Percentiles rank a stretch among this genome's conserved stretches.
These are phyloP conservation scores for Clarireedia homoeocarpa DNA, from an alignment of 2,329 filamentous ascomycete genomes.

Conservation along the genomic window DNA sequence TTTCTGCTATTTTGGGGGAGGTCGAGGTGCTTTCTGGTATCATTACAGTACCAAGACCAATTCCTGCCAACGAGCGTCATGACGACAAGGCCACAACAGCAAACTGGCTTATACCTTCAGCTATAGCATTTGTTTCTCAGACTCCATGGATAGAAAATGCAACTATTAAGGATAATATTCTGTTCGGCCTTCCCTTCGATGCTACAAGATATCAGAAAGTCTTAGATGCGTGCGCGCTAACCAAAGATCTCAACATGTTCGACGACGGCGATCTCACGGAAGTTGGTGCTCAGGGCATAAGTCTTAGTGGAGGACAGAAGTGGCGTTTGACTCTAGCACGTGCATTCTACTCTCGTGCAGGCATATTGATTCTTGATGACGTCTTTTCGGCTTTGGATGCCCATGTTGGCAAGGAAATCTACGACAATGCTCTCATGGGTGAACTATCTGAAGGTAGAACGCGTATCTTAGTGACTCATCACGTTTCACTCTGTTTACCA, in stretches of 20 bases:
- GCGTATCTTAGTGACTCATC: conserved; percentile 70
- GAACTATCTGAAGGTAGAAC: conserved; percentile 61
- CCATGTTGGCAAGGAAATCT: conserved; percentile 70
- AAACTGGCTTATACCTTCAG: conserved; percentile 59
- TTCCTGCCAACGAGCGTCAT: conserved; percentile 44
- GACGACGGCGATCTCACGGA: conserved; percentile 69
- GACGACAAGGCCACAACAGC: conserved; percentile 49
- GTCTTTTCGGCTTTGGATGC: conserved; percentile 73
- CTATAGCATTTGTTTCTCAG: conserved; percentile 67
- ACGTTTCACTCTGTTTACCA: conserved; percentile 61
- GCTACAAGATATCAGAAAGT: conserved; percentile 60
- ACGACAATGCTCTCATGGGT: conserved; percentile 65
- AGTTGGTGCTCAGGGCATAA: conserved; percentile 75
- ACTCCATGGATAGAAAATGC: conserved; percentile 81
- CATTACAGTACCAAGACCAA: conserved; percentile 45
- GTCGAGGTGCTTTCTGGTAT: conserved; percentile 57
- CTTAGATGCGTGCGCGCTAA: conserved; percentile 60
- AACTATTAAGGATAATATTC: conserved; percentile 66
- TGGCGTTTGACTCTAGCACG: conserved; percentile 73
- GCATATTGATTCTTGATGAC: conserved; percentile 70
- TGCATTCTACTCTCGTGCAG: conserved; percentile 68
- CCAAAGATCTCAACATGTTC: conserved; percentile 67
- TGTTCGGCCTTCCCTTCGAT: conserved; percentile 65
- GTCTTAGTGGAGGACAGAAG: conserved; percentile 73
- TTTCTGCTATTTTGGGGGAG: conserved; percentile 67